These are phyloP conservation scores for Monosporascus sp. DNA, from an alignment of 2,329 filamentous ascomycete genomes.

Conservation along the genomic window DNA sequence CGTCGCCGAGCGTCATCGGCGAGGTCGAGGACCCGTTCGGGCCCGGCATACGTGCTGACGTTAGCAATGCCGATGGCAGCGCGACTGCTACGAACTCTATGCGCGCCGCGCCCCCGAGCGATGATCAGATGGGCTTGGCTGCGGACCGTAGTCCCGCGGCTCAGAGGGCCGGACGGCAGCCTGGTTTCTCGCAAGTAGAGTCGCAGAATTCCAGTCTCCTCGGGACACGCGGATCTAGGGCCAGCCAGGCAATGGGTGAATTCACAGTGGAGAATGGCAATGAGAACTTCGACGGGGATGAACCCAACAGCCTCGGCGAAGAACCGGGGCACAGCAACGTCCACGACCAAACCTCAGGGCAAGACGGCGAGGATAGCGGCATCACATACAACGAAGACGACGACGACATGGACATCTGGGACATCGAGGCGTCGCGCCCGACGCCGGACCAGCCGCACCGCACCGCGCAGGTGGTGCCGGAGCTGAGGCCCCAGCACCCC, in stretches of 20 bases:
- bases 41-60: slow-evolving; percentile 8
- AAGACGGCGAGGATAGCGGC: slow-evolving; percentile 6
- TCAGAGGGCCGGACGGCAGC: slow-evolving; percentile 6
- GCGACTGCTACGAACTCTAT: slow-evolving; percentile 13
- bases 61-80: not conserved
- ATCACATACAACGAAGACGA: slow-evolving; percentile 8
- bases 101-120: slow-evolving; percentile 10
- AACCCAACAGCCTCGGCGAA: slow-evolving; percentile 11
- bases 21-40: slow-evolving; percentile 13
- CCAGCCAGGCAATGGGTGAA: slow-evolving; percentile 1
- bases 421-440: slow-evolving; percentile 47
- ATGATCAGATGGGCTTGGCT: slow-evolving; percentile 11
- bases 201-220: slow-evolving; percentile 11
- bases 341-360: not conserved
- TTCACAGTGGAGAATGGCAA: not conserved
- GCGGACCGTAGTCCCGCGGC: slow-evolving; percentile 7
- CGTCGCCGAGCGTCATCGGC: slow-evolving; percentile 6
- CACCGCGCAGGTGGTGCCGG: slow-evolving; percentile 8
- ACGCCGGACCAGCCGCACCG: slow-evolving; percentile 23
- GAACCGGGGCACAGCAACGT: not conserved
- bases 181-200: slow-evolving; percentile 6
- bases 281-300: slow-evolving; percentile 13
- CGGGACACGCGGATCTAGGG: slow-evolving; percentile 8
- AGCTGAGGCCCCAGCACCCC: slow-evolving; percentile 13
- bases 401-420: slow-evolving; percentile 50